Base-by-base conservation (phyloP, 108 stramenopile genomes). In the Epithemia pelagica region DNA sequence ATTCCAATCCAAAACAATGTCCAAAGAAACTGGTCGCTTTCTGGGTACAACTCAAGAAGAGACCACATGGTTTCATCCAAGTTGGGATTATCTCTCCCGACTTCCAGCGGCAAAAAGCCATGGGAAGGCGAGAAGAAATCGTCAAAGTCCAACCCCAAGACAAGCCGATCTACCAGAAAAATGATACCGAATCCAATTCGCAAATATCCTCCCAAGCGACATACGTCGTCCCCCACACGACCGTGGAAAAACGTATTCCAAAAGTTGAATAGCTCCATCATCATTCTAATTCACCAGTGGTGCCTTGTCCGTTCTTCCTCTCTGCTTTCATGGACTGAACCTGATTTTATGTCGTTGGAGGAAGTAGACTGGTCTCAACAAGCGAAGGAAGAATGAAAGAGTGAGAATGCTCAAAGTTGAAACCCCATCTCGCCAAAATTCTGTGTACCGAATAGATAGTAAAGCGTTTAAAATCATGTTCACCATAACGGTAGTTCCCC, bases 171-270 rank as follows among this genome's bases (percentile, higher is more conserved):
- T 15, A 46, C 37, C 10, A 46, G 37, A 46, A 46, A 46, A 15
- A 46, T 15, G 15, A 46, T 5, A 46, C 37, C 37, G 15, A 46
- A 46, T 46, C 37, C 37, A 46, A 46, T 46, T 46, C 37, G 5
- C 37, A 46, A 46, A 15, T 10, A 46, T 15, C 37, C 37, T 46
- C 37, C 37, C 10, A 46, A 15, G 5, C 37, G 37, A 46, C 37
- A 46, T 46, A 15, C 37, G 37, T 46, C 37, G 37, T 46, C 37
- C 15, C 56, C 21, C 25, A 58, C 56, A 7, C 22, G 5, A 27
- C 69, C 77, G 21, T 68, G 65, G 53, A 78, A 82, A 32, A 80
- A 87, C 56, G 51, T 73, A 19, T 88, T 88, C 68, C 87, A 88
- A 54, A 61, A 74, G 15, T 80, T 85, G 29, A 83, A 88, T 65